phyloP scores from a whole-genome alignment of 768 basidiomycete species.

The Pulveroboletus frians region DNA sequence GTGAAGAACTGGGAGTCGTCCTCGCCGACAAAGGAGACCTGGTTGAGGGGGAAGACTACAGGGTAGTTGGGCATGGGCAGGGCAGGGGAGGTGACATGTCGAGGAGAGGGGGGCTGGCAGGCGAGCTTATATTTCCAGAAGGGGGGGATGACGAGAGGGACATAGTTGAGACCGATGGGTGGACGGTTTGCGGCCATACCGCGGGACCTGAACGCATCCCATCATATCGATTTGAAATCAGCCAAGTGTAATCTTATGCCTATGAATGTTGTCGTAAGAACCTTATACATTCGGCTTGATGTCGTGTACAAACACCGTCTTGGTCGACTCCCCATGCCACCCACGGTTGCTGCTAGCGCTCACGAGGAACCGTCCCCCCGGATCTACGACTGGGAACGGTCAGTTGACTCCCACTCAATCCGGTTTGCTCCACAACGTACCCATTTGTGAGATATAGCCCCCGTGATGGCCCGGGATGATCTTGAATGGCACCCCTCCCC shows the following conservation, averaged over 20 bases:
- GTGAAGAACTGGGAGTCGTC: constrained; percentile 54
- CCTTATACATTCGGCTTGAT: constrained; percentile 48
- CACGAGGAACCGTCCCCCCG: constrained; percentile 76
- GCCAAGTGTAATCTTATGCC: constrained; percentile 25
- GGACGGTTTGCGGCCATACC: constrained; percentile 27
- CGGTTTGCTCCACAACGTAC: constrained; percentile 54
- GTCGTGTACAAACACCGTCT: constrained; percentile 88
- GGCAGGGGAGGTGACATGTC: constrained; percentile 17
- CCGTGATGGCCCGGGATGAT: constrained; percentile 96
- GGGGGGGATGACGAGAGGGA: constrained; percentile 32
- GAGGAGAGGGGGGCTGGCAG: constrained; percentile 11
- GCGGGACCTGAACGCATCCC: constrained; percentile 28
- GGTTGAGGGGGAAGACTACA: constrained; percentile 32
- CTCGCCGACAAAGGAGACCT: constrained; percentile 35
- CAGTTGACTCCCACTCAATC: constrained; percentile 18
- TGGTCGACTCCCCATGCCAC: constrained; percentile 88
- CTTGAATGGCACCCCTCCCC: constrained; percentile 81
- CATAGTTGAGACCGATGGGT: constrained; percentile 20
- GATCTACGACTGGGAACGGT: constrained; percentile 68
- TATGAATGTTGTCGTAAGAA: constrained; percentile 25
- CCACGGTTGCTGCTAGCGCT: constrained; percentile 92
- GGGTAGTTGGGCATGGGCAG: constrained; percentile 29
- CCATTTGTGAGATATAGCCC: constrained; percentile 86
- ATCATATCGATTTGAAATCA: constrained; percentile 28
- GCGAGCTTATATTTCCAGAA: constrained; percentile 29